Evolutionary conservation across 1,284 basidiomycete genomes (phyloP).

Genomic region (Trametes versicolor): DNA sequence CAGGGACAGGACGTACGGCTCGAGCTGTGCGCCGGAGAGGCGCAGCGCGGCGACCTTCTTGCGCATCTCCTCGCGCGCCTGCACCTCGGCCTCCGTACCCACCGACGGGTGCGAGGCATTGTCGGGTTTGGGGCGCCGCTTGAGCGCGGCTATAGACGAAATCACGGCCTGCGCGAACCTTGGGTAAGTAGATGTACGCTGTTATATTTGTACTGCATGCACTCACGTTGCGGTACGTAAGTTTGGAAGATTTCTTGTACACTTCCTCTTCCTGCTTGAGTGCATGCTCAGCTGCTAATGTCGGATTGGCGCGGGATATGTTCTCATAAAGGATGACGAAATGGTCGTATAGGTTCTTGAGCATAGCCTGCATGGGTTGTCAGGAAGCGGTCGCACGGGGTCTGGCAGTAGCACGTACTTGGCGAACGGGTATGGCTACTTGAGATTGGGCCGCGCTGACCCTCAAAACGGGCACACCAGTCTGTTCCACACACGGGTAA

Average conservation of each 20-base stretch:
- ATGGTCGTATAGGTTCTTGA: conserved; percentile 77
- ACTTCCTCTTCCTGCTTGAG: conserved; percentile 82
- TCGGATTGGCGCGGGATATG: conserved; percentile 60
- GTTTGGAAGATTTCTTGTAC: conserved; percentile 74
- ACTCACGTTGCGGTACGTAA: conserved; percentile 82
- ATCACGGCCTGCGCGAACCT: conserved; percentile 68
- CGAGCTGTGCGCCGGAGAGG: conserved; percentile 65
- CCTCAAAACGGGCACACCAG: conserved; percentile 72
- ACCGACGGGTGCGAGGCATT: conserved; percentile 75
- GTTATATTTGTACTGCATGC: conserved; percentile 3
- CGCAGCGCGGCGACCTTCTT: conserved; percentile 66
- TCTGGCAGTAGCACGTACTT: conserved; percentile 54
- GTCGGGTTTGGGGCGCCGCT: conserved; percentile 74
- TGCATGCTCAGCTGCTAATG: conserved; percentile 77
- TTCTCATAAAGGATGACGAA: conserved; percentile 70
- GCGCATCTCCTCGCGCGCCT: conserved; percentile 63
- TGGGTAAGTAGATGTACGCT: conserved; percentile 7
- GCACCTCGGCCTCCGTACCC: conserved; percentile 80
- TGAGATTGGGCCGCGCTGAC: conserved; percentile 70
- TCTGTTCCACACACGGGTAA: conserved; percentile 44
- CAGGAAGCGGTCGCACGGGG: conserved; percentile 2
- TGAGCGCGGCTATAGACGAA: conserved; percentile 74
- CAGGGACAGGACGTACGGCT: conserved; percentile 65
- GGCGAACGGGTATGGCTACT: conserved; percentile 74
- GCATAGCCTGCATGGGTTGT: conserved; percentile 61